A percentile compares a stretch with the other conserved stretches of the same genome.
Conservation (phyloP, 2,329 filamentous ascomycete genomes). For the Fusarium sp. region DNA sequence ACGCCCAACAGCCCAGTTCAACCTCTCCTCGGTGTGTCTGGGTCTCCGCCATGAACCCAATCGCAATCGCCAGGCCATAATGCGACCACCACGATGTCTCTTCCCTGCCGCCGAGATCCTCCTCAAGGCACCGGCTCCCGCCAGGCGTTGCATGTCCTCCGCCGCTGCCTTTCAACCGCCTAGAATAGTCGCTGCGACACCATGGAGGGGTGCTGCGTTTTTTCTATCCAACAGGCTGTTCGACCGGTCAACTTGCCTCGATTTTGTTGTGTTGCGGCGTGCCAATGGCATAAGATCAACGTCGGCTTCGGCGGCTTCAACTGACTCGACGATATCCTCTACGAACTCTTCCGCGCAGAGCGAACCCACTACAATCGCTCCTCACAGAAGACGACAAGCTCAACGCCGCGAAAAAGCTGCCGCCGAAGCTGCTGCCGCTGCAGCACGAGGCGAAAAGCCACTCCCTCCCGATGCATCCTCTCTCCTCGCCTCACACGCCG, state of each 20-base stretch:
- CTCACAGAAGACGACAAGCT: constrained; percentile 55
- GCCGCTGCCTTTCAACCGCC: constrained; percentile 45
- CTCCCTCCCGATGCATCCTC: constrained; percentile 68
- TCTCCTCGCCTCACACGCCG: constrained; percentile 66
- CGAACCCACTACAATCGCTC: constrained; percentile 48
- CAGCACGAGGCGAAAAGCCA: constrained; percentile 42
- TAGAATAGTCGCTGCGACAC: constrained; percentile 37
- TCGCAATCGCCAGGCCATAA: constrained; percentile 49
- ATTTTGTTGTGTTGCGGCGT: constrained; percentile 50
- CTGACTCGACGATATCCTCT: constrained; percentile 37
- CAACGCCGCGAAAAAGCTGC: constrained; percentile 45
- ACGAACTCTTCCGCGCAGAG: constrained; percentile 37
- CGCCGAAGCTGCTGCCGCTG: constrained; percentile 39
- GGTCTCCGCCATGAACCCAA: constrained; percentile 47
- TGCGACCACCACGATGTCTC: constrained; percentile 53
- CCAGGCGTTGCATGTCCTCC: constrained; percentile 52
- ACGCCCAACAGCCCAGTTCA: constrained; percentile 13
- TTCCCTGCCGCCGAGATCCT: constrained; percentile 50
- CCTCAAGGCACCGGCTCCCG: constrained; percentile 38
- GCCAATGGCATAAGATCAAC: constrained; percentile 49
- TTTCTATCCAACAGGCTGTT: constrained; percentile 56
- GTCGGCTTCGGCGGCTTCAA: constrained; percentile 35
- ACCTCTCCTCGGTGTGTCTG: constrained; percentile 22
- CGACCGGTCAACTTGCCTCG: constrained; percentile 56
- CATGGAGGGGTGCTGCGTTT: constrained; percentile 45